A percentile compares a stretch with the other conserved stretches of the same genome.
These are phyloP conservation scores for Xanthoconium purpureum DNA, from an alignment of 768 basidiomycete species.

Conservation along the genomic window DNA sequence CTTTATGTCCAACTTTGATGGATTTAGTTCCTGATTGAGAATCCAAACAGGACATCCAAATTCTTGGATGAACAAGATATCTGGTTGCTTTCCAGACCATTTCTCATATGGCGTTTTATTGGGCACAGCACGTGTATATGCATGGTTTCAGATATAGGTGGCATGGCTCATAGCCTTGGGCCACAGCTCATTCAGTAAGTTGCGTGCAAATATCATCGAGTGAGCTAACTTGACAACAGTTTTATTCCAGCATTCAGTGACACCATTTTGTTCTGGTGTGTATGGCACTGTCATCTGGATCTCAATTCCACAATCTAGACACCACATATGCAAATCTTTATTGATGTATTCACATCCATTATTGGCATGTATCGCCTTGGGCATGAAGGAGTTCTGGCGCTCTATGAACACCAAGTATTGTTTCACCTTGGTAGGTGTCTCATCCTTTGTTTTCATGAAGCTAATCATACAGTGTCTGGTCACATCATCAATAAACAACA, in stretches of 20 bases:
- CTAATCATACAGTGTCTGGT: background rate
- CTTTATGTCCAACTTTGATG: background rate
- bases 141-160: background rate
- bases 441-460: background rate
- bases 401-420: background rate
- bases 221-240: constrained; percentile 30
- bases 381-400: background rate
- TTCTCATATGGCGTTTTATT: background rate
- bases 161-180: constrained; percentile 29
- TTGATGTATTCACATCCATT: background rate
- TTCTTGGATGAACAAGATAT: background rate
- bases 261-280: constrained; percentile 36
- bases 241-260: constrained; percentile 37
- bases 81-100: background rate
- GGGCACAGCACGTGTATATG: background rate
- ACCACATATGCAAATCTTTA: background rate
- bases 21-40: background rate
- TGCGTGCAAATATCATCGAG: constrained; percentile 30
- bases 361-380: background rate
- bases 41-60: background rate
- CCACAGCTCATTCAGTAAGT: constrained; percentile 26
- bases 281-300: constrained; percentile 35
- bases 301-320: constrained; percentile 22
- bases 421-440: background rate
- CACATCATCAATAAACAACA: background rate